phyloP scores from a whole-genome alignment of 768 basidiomycete genomes.

The Termitomyces sp. region DNA sequence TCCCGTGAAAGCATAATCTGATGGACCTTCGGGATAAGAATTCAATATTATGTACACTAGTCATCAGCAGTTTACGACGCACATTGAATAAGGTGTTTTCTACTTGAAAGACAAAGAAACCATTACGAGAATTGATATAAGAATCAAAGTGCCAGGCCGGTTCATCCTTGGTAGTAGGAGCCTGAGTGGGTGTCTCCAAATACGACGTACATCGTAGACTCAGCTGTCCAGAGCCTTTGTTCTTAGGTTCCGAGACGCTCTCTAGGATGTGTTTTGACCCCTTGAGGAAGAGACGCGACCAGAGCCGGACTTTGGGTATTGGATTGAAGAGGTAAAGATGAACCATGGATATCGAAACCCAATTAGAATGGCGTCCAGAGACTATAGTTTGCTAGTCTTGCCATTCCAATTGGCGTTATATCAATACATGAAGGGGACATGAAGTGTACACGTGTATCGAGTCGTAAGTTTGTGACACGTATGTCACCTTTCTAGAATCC shows the following conservation, averaged over 20 bases:
- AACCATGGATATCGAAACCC: conserved; percentile 24
- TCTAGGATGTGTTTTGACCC: conserved; percentile 25
- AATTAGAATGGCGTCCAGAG: conserved; percentile 7
- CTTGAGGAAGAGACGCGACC: conserved; percentile 24
- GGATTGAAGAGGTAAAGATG: conserved; percentile 32
- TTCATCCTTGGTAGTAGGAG: conserved; percentile 2
- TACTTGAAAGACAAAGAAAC: conserved; percentile 56
- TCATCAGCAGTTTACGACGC: conserved; percentile 7
- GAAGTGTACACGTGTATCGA: conserved; percentile 30
- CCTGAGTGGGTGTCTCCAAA: conserved; percentile 5
- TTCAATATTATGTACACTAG: not conserved
- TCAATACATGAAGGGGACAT: conserved; percentile 25
- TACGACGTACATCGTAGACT: conserved; percentile 7
- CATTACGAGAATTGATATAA: conserved; percentile 30
- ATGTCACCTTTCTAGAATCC: conserved; percentile 7
- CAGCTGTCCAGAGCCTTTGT: conserved; percentile 12
- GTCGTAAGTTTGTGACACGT: conserved; percentile 8
- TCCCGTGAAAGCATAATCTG: conserved; percentile 35
- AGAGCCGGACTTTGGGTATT: conserved; percentile 28
- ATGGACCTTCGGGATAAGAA: conserved; percentile 30
- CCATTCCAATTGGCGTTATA: conserved; percentile 12
- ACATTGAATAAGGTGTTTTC: conserved; percentile 64
- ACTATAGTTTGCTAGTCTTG: conserved; percentile 10
- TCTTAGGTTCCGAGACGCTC: conserved; percentile 10
- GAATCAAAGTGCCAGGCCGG: conserved; percentile 27